Percentiles rank a stretch among this genome's conserved stretches.
Evolutionary conservation across 805 yeast genomes (phyloP).

Genomic region (Hanseniaspora singularis): DNA sequence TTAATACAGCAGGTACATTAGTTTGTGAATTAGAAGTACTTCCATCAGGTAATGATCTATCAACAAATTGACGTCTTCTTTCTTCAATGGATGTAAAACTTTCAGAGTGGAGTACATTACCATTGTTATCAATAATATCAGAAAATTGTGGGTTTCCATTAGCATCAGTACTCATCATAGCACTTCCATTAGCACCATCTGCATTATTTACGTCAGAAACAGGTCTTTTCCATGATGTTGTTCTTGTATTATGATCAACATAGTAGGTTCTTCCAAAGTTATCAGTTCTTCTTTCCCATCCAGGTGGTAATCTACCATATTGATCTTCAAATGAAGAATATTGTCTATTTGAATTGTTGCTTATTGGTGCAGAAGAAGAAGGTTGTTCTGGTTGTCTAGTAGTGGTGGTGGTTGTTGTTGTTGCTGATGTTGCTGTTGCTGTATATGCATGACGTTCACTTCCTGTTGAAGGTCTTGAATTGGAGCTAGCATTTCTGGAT

Average conservation of each 20-base stretch:
- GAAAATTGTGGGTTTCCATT: conserved; percentile 22
- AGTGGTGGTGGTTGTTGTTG: background rate
- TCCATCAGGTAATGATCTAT: conserved; percentile 72
- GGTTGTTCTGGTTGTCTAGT: background rate
- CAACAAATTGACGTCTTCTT: conserved; percentile 82
- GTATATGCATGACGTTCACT: background rate
- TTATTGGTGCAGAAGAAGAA: no score
- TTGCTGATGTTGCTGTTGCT: background rate
- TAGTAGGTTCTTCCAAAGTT: conserved; percentile 94
- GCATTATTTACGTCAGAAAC: conserved; percentile 61
- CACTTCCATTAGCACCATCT: conserved; percentile 34
- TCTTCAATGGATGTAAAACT: conserved; percentile 64
- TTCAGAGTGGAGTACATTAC: conserved; percentile 27
- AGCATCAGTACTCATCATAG: conserved; percentile 12
- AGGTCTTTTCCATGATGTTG: conserved; percentile 99
- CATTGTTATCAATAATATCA: conserved; percentile 23
- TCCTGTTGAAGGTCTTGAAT: background rate
- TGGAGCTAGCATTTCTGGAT: background rate
- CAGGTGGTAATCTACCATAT: conserved; percentile 90
- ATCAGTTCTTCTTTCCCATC: conserved; percentile 98
- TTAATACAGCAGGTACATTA: conserved; percentile 39
- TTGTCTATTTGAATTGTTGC: conserved; percentile 37
- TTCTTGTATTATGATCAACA: conserved; percentile 94
- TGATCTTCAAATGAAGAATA: conserved; percentile 95
- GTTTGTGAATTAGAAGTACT: conserved; percentile 34